These are phyloP conservation scores for Remersonia thermophila DNA, from an alignment of 2,329 filamentous ascomycete species.

Conservation along the genomic window DNA sequence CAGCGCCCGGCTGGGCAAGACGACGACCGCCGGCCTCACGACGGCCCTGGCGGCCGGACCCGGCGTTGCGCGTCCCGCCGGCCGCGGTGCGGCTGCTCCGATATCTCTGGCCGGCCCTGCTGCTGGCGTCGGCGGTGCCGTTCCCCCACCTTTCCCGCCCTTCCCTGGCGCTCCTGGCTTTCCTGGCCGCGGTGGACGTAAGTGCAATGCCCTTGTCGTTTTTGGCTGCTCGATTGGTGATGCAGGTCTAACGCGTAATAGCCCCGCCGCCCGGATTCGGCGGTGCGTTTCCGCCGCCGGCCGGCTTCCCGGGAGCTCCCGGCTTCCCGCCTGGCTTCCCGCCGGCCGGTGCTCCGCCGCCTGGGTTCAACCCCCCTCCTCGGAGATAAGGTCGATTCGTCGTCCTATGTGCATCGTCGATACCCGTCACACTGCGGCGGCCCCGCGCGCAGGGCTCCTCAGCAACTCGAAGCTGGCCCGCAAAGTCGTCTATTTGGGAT, in stretches of 20 bases:
- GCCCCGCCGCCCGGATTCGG: slow-evolving; percentile 39
- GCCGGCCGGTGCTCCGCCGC: slow-evolving; percentile 43
- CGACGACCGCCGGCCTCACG: slow-evolving; percentile 53
- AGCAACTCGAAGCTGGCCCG: neutral
- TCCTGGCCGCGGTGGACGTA: slow-evolving; percentile 43
- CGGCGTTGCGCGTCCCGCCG: slow-evolving; percentile 82
- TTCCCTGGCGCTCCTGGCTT: slow-evolving; percentile 39
- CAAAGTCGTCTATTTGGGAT: too few species aligned
- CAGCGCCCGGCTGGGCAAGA: slow-evolving; percentile 73
- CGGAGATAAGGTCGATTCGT: slow-evolving; percentile 34
- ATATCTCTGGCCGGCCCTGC: slow-evolving; percentile 81
- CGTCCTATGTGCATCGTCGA: slow-evolving; percentile 10
- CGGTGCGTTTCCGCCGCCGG: slow-evolving; percentile 36
- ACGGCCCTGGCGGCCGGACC: slow-evolving; percentile 69
- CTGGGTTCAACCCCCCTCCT: slow-evolving; percentile 64
- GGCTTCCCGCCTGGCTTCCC: slow-evolving; percentile 35
- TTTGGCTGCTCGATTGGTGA: slow-evolving; percentile 6
- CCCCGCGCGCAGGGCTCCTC: neutral
- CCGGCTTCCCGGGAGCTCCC: slow-evolving; percentile 28
- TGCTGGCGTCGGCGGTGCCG: slow-evolving; percentile 67
- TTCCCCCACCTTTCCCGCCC: slow-evolving; percentile 47
- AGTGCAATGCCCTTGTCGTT: slow-evolving; percentile 21
- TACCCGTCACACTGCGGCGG: slow-evolving; percentile 7
- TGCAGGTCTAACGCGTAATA: slow-evolving; percentile 23
- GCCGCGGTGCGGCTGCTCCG: slow-evolving; percentile 58